These are phyloP conservation scores for Xeromyces bisporus DNA, from an alignment of 495 filamentous ascomycete species.

Conservation along the genomic window DNA sequence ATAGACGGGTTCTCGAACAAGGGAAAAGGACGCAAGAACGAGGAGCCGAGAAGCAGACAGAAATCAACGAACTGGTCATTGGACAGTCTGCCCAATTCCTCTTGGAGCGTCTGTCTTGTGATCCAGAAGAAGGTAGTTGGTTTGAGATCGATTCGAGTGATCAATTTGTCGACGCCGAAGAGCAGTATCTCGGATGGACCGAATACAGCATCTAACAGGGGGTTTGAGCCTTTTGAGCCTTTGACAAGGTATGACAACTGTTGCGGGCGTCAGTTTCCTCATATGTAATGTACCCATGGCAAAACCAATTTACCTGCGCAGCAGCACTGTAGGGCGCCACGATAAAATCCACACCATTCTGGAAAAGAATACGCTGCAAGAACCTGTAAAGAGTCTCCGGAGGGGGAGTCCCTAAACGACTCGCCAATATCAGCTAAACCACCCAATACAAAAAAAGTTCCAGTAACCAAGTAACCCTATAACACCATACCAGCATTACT, in stretches of 20 bases:
- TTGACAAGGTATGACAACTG: constrained; percentile 73
- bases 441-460: too few relatives aligned
- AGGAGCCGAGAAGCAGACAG: constrained; percentile 67
- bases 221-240: constrained; percentile 45
- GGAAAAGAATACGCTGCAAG: constrained; percentile 54
- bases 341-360: constrained; percentile 56
- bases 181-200: constrained; percentile 77
- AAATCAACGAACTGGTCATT: constrained; percentile 67
- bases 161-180: constrained; percentile 71
- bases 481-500: constrained; percentile 62
- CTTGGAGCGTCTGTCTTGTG: constrained; percentile 50
- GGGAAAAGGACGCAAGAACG: constrained; percentile 62
- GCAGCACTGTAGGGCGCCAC: constrained; percentile 83
- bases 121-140: constrained; percentile 50
- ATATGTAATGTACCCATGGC: too few relatives aligned
- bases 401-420: constrained; percentile 42
- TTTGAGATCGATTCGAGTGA: constrained; percentile 61
- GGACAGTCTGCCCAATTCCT: constrained; percentile 48
- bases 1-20: constrained; percentile 43
- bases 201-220: constrained; percentile 60
- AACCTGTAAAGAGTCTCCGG: constrained; percentile 48
- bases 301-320: constrained; percentile 60
- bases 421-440: too few relatives aligned
- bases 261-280: constrained; percentile 1
- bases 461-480: too few relatives aligned